These are phyloP conservation scores for Aspergillus pseudotamarii DNA, from an alignment of 2,329 filamentous ascomycete species.

Conservation along the genomic window DNA sequence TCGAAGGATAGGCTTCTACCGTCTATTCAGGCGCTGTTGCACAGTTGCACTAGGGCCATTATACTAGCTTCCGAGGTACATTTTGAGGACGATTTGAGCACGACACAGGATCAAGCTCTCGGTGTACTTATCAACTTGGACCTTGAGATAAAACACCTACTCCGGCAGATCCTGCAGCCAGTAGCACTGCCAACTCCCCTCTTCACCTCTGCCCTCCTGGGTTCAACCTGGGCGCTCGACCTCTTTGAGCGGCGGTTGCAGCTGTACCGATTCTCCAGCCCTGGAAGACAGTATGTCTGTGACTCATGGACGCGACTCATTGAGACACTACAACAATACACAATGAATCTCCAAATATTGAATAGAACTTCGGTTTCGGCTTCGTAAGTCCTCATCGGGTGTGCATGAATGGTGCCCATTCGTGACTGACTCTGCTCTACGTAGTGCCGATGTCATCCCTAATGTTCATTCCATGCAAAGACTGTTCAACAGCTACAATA, in stretches of 20 bases:
- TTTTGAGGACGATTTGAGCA: not conserved
- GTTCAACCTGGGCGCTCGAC: not conserved
- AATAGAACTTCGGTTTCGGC: not conserved
- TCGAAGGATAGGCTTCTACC: not conserved
- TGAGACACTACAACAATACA: not conserved
- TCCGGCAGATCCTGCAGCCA: not conserved
- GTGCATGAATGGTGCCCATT: not conserved
- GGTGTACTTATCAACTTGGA: not conserved
- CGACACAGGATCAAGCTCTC: not conserved
- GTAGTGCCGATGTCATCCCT: not conserved
- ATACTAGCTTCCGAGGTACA: not conserved
- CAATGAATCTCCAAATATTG: not conserved
- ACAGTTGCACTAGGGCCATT: not conserved
- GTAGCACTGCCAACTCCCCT: not conserved
- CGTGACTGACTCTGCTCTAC: not conserved
- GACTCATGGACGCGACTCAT: not conserved
- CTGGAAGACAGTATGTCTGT: not conserved
- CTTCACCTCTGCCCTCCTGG: not conserved
- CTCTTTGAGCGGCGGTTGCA: not conserved
- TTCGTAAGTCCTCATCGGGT: not conserved
- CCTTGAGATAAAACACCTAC: not conserved
- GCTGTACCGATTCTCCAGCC: not conserved
- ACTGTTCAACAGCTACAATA: not conserved
- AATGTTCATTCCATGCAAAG: not conserved
- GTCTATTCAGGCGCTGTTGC: not conserved